These are phyloP conservation scores for Graphium sp. DNA, from an alignment of 2,329 filamentous ascomycete genomes.

Conservation along the genomic window DNA sequence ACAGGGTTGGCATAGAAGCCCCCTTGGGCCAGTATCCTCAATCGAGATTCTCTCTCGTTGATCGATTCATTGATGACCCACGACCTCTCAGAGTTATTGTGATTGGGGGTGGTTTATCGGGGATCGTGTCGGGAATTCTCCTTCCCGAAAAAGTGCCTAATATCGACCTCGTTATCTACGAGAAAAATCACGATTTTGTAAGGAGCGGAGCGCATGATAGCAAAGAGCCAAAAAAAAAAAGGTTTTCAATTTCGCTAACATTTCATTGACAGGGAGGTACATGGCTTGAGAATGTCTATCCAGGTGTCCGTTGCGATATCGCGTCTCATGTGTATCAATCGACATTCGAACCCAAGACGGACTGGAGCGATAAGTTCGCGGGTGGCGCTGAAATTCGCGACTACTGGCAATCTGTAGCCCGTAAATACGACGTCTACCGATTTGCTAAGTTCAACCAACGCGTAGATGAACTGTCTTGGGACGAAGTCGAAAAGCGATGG, in stretches of 20 bases:
- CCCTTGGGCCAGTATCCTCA: too few species aligned
- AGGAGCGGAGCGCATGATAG: too few species aligned
- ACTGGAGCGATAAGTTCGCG: conserved; percentile 55
- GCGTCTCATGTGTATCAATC: conserved; percentile 55
- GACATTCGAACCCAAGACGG: conserved; percentile 47
- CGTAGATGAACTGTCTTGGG: conserved; percentile 41
- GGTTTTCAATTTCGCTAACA: too few species aligned
- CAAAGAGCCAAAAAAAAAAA: too few species aligned
- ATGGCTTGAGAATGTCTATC: conserved; percentile 41
- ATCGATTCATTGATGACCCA: conserved; percentile 17
- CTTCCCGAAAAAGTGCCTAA: conserved; percentile 53
- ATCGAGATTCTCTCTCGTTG: conserved; percentile 8
- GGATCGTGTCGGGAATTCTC: conserved; percentile 40
- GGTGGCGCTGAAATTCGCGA: conserved; percentile 48
- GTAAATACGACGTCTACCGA: conserved; percentile 47
- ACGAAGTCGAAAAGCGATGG: conserved; percentile 33
- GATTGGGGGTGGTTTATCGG: conserved; percentile 18
- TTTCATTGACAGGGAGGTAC: conserved; percentile 28
- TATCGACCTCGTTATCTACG: conserved; percentile 47
- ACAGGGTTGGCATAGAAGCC: too few species aligned
- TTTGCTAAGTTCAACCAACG: conserved; percentile 35
- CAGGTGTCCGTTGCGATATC: conserved; percentile 51
- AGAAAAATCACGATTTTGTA: conserved; percentile 53
- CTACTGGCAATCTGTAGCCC: conserved; percentile 47
- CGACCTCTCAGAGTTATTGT: conserved; percentile 16